These are phyloP conservation scores for Metschnikowia kunwiensis DNA, from an alignment of 805 yeast genomes.

Conservation along the genomic window DNA sequence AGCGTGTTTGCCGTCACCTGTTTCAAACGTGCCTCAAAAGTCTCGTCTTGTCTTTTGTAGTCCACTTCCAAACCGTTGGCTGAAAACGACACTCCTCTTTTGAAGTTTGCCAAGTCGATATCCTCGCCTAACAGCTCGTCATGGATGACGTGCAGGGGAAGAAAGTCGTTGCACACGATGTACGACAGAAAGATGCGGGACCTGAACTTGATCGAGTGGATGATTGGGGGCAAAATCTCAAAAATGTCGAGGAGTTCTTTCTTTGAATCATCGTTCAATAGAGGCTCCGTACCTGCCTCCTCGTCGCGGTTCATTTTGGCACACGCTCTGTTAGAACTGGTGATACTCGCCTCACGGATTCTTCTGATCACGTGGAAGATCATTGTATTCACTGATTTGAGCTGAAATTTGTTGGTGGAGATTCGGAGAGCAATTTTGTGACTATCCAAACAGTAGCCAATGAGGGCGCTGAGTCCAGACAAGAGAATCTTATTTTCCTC, in stretches of 20 bases:
- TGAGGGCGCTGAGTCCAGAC: conserved; percentile 27
- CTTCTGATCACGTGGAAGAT: conserved; percentile 35
- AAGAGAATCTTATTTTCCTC: conserved; percentile 30
- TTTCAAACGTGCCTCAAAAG: conserved; percentile 20
- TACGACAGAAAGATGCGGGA: conserved; percentile 29
- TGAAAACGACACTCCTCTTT: conserved; percentile 36
- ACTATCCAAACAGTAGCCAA: conserved; percentile 25
- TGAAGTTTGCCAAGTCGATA: conserved; percentile 34
- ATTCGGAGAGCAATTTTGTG: conserved; percentile 23
- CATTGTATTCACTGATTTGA: conserved; percentile 36
- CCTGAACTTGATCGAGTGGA: conserved; percentile 27
- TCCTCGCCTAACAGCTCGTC: conserved; percentile 25
- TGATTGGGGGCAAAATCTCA: conserved; percentile 27
- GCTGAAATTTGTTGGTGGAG: conserved; percentile 25
- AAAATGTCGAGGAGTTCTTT: conserved; percentile 25
- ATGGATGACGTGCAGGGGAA: conserved; percentile 31
- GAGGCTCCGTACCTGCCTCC: neutral
- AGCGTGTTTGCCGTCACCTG: conserved; percentile 33
- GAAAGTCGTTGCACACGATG: conserved; percentile 39
- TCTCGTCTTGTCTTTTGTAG: conserved; percentile 24
- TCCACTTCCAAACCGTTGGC: conserved; percentile 21
- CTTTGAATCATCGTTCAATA: neutral
- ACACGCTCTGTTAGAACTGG: conserved; percentile 27
- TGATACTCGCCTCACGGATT: conserved; percentile 28
- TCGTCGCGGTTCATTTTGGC: conserved; percentile 11